These are phyloP conservation scores for Auricularia sp. DNA, from an alignment of 768 basidiomycete species.

Conservation along the genomic window DNA sequence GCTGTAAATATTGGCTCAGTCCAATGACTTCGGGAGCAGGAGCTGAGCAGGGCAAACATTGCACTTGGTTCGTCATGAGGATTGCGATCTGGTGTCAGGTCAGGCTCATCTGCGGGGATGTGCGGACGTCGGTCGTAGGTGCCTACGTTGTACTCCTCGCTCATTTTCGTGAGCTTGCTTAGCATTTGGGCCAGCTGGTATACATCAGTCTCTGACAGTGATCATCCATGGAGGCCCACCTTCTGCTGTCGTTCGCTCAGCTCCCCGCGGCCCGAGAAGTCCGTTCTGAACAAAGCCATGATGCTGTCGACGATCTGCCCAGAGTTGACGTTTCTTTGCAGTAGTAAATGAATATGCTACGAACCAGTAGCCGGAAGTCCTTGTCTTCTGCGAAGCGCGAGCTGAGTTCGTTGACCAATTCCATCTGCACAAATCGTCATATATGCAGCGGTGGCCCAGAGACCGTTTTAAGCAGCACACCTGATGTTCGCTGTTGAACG, in stretches of 20 bases:
- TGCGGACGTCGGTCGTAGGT: background rate
- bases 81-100: conserved; percentile 51
- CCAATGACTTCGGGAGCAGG: background rate
- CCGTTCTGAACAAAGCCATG: conserved; percentile 93
- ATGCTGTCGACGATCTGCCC: conserved; percentile 86
- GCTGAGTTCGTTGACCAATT: conserved; percentile 82
- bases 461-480: conserved; percentile 23
- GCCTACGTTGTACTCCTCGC: conserved; percentile 81
- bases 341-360: conserved; percentile 2
- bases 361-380: conserved; percentile 62
- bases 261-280: conserved; percentile 89
- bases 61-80: conserved; percentile 87
- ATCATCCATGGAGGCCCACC: conserved; percentile 24
- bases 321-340: conserved; percentile 6
- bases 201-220: conserved; percentile 55
- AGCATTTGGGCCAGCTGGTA: conserved; percentile 52
- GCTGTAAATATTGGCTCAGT: conserved; percentile 32
- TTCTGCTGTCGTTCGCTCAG: conserved; percentile 91
- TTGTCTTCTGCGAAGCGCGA: conserved; percentile 84
- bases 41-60: conserved; percentile 38
- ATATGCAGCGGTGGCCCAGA: too few species aligned
- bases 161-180: conserved; percentile 79
- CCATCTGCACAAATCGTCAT: conserved; percentile 42
- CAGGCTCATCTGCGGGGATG: too few species aligned
- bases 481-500: conserved; percentile 89